Evolutionary conservation across 2,329 filamentous ascomycete genomes (phyloP).

Genomic region (Periglandula ipomoeae): DNA sequence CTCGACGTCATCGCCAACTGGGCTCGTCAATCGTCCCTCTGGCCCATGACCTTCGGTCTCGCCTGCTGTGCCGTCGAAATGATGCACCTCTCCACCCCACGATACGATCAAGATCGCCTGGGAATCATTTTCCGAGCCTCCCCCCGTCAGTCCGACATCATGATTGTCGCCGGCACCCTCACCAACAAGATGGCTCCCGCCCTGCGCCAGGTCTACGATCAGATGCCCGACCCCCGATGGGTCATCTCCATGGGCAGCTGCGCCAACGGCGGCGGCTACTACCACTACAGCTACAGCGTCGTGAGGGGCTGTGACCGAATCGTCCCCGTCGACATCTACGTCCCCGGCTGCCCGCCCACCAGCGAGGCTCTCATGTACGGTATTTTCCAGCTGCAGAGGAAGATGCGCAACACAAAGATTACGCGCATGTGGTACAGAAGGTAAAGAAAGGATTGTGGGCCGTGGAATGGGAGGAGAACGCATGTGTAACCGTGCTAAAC

Average conservation of each 20-base stretch:
- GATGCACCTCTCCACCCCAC: constrained; percentile 84
- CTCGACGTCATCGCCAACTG: constrained; percentile 76
- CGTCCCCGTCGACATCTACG: constrained; percentile 72
- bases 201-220: constrained; percentile 83
- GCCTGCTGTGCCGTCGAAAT: constrained; percentile 87
- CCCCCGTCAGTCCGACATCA: constrained; percentile 79
- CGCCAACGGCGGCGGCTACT: constrained; percentile 78
- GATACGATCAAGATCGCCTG: constrained; percentile 81
- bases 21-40: constrained; percentile 74
- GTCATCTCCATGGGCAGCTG: constrained; percentile 77
- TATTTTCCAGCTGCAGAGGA: constrained; percentile 68
- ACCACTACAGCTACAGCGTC: constrained; percentile 77
- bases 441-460: constrained; percentile 22
- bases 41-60: constrained; percentile 83
- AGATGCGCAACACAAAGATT: constrained; percentile 56
- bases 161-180: constrained; percentile 88
- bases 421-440: constrained; percentile 50
- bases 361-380: constrained; percentile 57
- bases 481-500: not conserved
- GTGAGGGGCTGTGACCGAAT: constrained; percentile 67
- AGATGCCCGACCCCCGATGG: constrained; percentile 90
- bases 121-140: constrained; percentile 88
- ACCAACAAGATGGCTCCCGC: constrained; percentile 97
- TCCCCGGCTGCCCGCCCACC: constrained; percentile 62
- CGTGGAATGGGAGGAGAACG: not conserved